Evolutionary conservation across 108 stramenopile genomes (phyloP).

Genomic region (Cyclotella cryptica): DNA sequence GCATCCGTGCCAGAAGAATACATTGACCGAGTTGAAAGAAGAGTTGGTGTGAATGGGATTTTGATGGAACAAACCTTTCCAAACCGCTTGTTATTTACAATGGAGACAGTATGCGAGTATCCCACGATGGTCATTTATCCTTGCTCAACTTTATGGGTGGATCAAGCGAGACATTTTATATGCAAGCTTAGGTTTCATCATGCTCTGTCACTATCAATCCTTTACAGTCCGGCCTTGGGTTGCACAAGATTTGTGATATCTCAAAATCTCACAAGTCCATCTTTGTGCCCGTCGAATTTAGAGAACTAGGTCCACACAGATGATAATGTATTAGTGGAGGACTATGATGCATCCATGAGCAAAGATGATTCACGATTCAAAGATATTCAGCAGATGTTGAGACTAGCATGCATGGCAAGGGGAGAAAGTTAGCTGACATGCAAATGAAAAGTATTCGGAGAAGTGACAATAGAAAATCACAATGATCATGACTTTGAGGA

Average conservation of each 20-base stretch:
- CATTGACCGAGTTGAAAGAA: neutral
- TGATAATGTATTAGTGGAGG: neutral
- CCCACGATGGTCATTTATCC: conserved; percentile 1
- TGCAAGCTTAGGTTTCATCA: conserved; percentile 9
- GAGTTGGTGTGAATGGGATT: neutral
- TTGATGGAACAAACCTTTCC: neutral
- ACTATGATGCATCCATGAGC: neutral
- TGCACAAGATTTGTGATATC: neutral
- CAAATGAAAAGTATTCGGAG: too few species aligned
- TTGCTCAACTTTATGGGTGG: neutral
- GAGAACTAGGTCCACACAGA: neutral
- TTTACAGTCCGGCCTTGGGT: conserved; percentile 14
- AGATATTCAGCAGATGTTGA: neutral
- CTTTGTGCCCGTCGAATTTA: conserved; percentile 7
- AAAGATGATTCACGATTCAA: neutral
- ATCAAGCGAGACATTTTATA: neutral
- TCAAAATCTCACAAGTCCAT: neutral
- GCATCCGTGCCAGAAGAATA: conserved; percentile 6
- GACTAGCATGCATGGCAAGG: neutral
- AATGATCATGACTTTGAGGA: too few species aligned
- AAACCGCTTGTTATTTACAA: conserved; percentile 9
- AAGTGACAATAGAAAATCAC: too few species aligned
- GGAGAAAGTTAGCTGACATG: too few species aligned
- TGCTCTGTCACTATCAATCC: neutral
- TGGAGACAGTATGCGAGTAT: neutral